Percentiles rank a stretch among this genome's conserved stretches.
These are phyloP conservation scores for Hericium rajendrae DNA, from an alignment of 768 basidiomycete genomes.

Conservation along the genomic window DNA sequence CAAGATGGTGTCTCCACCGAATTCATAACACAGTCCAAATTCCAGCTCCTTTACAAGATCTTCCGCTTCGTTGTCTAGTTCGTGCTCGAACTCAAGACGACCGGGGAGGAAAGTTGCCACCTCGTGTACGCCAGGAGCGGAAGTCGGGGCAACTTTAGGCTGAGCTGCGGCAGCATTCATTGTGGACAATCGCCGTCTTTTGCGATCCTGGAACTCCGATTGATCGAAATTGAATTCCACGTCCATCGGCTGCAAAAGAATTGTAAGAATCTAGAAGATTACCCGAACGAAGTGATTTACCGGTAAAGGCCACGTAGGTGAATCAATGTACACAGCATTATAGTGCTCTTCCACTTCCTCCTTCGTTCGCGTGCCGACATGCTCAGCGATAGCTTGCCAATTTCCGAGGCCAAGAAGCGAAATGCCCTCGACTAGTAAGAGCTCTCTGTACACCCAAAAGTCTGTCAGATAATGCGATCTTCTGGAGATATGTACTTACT, in stretches of 20 bases:
- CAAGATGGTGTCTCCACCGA: constrained; percentile 71
- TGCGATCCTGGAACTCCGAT: constrained; percentile 79
- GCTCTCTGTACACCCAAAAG: constrained; percentile 47
- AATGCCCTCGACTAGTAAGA: constrained; percentile 82
- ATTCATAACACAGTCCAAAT: constrained; percentile 81
- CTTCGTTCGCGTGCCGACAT: constrained; percentile 87
- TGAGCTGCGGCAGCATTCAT: constrained; percentile 50
- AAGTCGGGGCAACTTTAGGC: constrained; percentile 73
- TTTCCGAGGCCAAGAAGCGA: constrained; percentile 86
- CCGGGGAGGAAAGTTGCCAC: constrained; percentile 90
- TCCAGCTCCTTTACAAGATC: constrained; percentile 92
- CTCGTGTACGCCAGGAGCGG: constrained; percentile 87
- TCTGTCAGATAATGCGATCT: not conserved
- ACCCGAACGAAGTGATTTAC: constrained; percentile 31
- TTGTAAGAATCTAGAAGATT: constrained; percentile 9
- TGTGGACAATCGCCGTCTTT: constrained; percentile 78
- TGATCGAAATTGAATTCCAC: constrained; percentile 61
- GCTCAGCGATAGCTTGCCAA: constrained; percentile 93
- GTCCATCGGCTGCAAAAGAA: constrained; percentile 30
- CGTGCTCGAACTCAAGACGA: constrained; percentile 96
- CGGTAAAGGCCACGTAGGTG: constrained; percentile 71
- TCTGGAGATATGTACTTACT: constrained; percentile 40
- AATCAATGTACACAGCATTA: constrained; percentile 67
- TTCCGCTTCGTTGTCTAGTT: constrained; percentile 95
- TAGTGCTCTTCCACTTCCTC: constrained; percentile 94